Conservation (phyloP, 2,329 filamentous ascomycete species). For the Neospermospora avenae region DNA sequence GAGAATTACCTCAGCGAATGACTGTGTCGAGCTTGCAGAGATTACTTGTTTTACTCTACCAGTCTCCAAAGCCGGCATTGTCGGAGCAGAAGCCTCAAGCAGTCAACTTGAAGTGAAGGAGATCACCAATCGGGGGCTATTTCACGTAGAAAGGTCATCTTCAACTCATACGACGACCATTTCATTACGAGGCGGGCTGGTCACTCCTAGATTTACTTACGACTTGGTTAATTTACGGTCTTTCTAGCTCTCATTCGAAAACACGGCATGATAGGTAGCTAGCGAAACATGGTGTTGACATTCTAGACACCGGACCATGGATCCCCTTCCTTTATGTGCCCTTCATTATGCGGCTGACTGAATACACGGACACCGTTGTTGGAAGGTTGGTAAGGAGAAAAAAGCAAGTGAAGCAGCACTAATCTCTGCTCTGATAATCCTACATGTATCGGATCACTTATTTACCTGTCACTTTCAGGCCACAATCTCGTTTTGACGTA, state of each 20-base stretch:
- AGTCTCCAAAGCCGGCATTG: background rate
- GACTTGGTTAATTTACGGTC: background rate
- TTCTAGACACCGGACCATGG: background rate
- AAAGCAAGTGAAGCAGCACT: no score
- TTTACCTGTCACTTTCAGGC: no score
- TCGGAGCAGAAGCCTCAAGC: conserved; percentile 3
- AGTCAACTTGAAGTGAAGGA: background rate
- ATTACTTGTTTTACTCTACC: background rate
- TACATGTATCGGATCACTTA: no score
- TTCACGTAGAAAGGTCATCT: background rate
- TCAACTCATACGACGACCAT: background rate
- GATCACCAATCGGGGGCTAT: background rate
- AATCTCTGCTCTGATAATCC: no score
- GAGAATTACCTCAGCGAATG: background rate
- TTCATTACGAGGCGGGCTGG: background rate
- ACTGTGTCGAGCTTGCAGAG: background rate
- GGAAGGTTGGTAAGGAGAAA: no score
- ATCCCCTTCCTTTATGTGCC: background rate
- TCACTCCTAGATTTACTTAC: background rate
- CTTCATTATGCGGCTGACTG: no score
- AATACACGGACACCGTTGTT: no score
- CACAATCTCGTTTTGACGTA: no score
- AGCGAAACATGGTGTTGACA: background rate
- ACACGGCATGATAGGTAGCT: background rate
- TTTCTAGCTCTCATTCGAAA: background rate